Evolutionary conservation across 1,284 basidiomycete genomes (phyloP).

Genomic region (Macrocybe sp.): DNA sequence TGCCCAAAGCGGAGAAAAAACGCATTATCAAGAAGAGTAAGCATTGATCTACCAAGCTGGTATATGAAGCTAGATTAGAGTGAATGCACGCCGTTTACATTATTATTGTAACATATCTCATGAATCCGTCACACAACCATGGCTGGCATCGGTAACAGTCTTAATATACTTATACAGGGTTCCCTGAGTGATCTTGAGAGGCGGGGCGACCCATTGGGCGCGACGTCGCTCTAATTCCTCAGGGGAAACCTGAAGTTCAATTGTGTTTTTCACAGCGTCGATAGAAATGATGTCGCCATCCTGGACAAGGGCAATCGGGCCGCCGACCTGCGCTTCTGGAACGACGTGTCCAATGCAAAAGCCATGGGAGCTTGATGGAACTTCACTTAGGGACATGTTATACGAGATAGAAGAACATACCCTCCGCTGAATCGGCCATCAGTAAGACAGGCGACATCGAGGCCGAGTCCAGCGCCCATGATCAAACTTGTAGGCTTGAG

Average conservation of each 20-base stretch:
- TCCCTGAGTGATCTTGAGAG: slow-evolving; percentile 81
- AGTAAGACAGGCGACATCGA: slow-evolving; percentile 88
- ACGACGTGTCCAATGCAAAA: slow-evolving; percentile 93
- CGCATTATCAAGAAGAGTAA: slow-evolving; percentile 64
- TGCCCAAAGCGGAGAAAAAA: slow-evolving; percentile 93
- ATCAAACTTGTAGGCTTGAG: slow-evolving; percentile 86
- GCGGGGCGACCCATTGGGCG: slow-evolving; percentile 72
- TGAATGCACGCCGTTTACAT: too few relatives aligned
- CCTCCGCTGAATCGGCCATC: slow-evolving; percentile 95
- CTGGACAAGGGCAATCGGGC: slow-evolving; percentile 84
- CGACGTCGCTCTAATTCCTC: slow-evolving; percentile 70
- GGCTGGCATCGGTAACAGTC: slow-evolving; percentile 81
- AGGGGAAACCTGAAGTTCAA: slow-evolving; percentile 67
- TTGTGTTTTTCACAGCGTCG: slow-evolving; percentile 80
- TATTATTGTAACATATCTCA: slow-evolving; percentile 5
- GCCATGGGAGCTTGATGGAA: slow-evolving; percentile 64
- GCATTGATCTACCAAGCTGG: slow-evolving; percentile 11
- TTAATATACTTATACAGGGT: slow-evolving; percentile 88
- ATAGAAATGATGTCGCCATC: slow-evolving; percentile 87
- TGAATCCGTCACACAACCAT: slow-evolving; percentile 66
- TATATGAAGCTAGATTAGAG: too few relatives aligned
- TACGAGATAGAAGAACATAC: slow-evolving; percentile 36
- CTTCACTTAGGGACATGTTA: slow-evolving; percentile 6
- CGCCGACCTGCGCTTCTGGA: slow-evolving; percentile 85
- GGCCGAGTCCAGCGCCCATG: slow-evolving; percentile 91